These are phyloP conservation scores for Talaromyces proteolyticus DNA, from an alignment of 495 filamentous ascomycete species.

Conservation along the genomic window DNA sequence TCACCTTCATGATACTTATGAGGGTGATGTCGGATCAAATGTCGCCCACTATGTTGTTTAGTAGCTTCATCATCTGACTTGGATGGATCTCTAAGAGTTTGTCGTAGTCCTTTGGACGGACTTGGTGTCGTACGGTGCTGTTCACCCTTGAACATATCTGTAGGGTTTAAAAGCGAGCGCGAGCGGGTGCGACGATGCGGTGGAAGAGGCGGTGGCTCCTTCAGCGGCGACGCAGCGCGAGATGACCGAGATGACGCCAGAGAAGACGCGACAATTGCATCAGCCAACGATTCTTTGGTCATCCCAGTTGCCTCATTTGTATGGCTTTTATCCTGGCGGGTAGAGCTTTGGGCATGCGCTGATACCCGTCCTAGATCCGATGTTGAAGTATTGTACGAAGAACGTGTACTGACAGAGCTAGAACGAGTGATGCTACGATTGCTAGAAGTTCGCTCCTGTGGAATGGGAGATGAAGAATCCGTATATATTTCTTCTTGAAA, in stretches of 20 bases:
- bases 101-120: conserved; percentile 55
- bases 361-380: not conserved
- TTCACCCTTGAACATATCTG: conserved; percentile 25
- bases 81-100: conserved; percentile 65
- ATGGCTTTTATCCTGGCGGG: not conserved
- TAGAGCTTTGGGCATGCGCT: not conserved
- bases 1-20: conserved; percentile 88
- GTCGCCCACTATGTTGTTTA: conserved; percentile 34
- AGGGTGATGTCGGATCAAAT: conserved; percentile 56
- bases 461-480: not conserved
- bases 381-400: not conserved
- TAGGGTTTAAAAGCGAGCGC: conserved; percentile 31
- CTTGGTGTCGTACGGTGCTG: conserved; percentile 42
- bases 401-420: not conserved
- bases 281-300: conserved; percentile 49
- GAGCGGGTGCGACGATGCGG: conserved; percentile 44
- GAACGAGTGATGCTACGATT: not conserved
- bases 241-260: conserved; percentile 72
- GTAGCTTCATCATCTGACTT: conserved; percentile 54
- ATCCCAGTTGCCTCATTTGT: conserved; percentile 18
- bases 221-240: conserved; percentile 48
- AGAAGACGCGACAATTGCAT: conserved; percentile 82
- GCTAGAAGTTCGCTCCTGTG: not conserved
- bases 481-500: not conserved
- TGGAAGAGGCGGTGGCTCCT: conserved; percentile 32